Evolutionary conservation across 805 yeast genomes (phyloP).

Genomic region (Isabelozyma gotoi): DNA sequence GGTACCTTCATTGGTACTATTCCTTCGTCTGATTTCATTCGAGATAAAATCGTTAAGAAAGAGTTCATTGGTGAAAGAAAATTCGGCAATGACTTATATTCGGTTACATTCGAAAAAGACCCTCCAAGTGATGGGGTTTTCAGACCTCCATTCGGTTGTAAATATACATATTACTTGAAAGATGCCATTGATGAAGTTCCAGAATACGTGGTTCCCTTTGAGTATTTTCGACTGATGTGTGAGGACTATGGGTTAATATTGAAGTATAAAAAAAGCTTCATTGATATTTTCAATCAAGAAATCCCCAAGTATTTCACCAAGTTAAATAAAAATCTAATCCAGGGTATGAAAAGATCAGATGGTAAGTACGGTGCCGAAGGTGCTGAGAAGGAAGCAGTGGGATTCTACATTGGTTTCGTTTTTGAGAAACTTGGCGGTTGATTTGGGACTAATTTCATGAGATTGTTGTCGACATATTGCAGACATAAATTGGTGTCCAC

Average conservation of each 20-base stretch:
- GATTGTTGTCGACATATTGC: slow-evolving; percentile 1
- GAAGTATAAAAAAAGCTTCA: slow-evolving; percentile 71
- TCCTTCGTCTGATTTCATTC: slow-evolving; percentile 85
- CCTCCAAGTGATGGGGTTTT: slow-evolving; percentile 79
- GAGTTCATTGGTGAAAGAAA: slow-evolving; percentile 49
- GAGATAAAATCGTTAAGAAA: slow-evolving; percentile 56
- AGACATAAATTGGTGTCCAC: neutral
- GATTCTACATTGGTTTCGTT: slow-evolving; percentile 82
- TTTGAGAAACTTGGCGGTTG: slow-evolving; percentile 56
- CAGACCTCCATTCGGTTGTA: slow-evolving; percentile 76
- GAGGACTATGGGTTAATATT: slow-evolving; percentile 78
- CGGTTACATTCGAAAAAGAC: slow-evolving; percentile 74
- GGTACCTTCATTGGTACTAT: slow-evolving; percentile 93
- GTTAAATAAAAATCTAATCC: slow-evolving; percentile 60
- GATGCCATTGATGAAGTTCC: slow-evolving; percentile 98
- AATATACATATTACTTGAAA: slow-evolving; percentile 74
- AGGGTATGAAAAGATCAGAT: slow-evolving; percentile 71
- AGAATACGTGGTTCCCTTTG: slow-evolving; percentile 95
- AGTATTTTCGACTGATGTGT: slow-evolving; percentile 77
- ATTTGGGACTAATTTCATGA: slow-evolving; percentile 2
- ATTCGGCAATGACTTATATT: slow-evolving; percentile 86
- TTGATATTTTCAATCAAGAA: slow-evolving; percentile 78
- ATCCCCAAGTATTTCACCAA: slow-evolving; percentile 63
- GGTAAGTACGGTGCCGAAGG: slow-evolving; percentile 88
- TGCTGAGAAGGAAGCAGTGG: slow-evolving; percentile 84